A percentile compares a stretch with the other conserved stretches of the same genome.
Evolutionary conservation across 2,329 filamentous ascomycete species (phyloP).

Genomic region (Coniochaeta prunicola): DNA sequence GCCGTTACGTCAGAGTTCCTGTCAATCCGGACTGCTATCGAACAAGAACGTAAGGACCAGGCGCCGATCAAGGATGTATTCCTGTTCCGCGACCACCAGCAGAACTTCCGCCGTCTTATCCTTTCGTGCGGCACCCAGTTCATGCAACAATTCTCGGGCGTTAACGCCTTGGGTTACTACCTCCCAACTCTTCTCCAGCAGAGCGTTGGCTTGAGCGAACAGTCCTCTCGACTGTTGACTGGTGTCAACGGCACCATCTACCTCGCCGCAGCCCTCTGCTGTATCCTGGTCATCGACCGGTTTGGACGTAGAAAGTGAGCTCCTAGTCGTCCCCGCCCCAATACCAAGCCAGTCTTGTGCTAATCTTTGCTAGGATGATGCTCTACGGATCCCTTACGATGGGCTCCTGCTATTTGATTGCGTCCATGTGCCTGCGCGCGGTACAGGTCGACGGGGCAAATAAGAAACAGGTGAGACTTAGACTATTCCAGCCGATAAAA

Average conservation of each 20-base stretch:
- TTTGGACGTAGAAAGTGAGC: slow-evolving; percentile 28
- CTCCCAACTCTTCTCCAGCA: slow-evolving; percentile 48
- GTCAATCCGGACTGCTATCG: slow-evolving; percentile 26
- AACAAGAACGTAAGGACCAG: slow-evolving; percentile 24
- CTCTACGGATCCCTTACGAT: slow-evolving; percentile 26
- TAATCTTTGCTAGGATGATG: slow-evolving; percentile 23
- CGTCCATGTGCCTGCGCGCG: slow-evolving; percentile 24
- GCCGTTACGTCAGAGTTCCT: slow-evolving; percentile 23
- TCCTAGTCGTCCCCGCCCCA: background rate
- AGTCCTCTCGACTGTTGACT: slow-evolving; percentile 44
- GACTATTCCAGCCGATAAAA: too few relatives aligned
- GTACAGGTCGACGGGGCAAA: slow-evolving; percentile 21
- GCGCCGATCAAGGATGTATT: slow-evolving; percentile 26
- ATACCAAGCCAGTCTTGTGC: too few relatives aligned
- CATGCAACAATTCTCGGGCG: slow-evolving; percentile 36
- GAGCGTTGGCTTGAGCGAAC: slow-evolving; percentile 44
- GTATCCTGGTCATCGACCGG: slow-evolving; percentile 29
- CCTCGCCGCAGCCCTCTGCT: slow-evolving; percentile 24
- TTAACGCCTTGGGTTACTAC: slow-evolving; percentile 34
- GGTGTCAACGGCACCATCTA: slow-evolving; percentile 40
- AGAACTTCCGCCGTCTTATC: slow-evolving; percentile 27
- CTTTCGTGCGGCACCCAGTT: slow-evolving; percentile 36
- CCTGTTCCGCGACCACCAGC: slow-evolving; percentile 26
- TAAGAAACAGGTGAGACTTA: slow-evolving; percentile 6
- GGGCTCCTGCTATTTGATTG: slow-evolving; percentile 27